Percentiles rank a stretch among this genome's conserved stretches.
Conservation (phyloP, 129 eudicot species). For the Logfia minima region DNA sequence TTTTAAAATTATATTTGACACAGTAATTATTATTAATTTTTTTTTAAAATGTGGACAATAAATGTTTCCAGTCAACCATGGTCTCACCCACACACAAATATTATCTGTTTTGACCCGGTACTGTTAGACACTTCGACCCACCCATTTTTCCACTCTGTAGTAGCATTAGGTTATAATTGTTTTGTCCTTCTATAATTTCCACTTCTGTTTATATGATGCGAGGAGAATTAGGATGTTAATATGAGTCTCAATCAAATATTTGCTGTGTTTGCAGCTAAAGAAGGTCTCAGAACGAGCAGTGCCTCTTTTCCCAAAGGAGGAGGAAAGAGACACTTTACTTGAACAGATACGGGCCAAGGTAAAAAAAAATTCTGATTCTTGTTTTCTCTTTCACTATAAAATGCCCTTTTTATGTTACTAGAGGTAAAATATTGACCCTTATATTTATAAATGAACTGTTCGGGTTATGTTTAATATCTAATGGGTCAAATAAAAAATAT, state of each 20-base stretch:
- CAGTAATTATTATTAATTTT: no score
- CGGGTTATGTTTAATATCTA: not conserved
- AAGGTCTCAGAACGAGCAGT: slow-evolving; percentile 63
- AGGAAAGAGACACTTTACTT: slow-evolving; percentile 71
- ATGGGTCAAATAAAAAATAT: not conserved
- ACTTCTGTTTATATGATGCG: not conserved
- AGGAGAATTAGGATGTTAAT: not conserved
- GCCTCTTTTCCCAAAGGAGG: slow-evolving; percentile 55
- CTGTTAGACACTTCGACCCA: not conserved
- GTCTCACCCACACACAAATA: no score
- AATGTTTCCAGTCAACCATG: not conserved
- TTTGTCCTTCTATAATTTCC: not conserved
- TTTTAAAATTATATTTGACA: no score
- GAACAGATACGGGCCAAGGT: slow-evolving; percentile 88
- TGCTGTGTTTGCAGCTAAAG: slow-evolving; percentile 53
- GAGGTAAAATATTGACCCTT: not conserved
- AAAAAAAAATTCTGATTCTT: not conserved
- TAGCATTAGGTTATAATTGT: no score
- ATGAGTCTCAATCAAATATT: not conserved
- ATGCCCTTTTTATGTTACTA: not conserved
- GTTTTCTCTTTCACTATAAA: not conserved
- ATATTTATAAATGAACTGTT: not conserved
- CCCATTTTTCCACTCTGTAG: no score
- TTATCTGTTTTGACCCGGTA: not conserved
- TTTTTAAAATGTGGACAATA: not conserved